phyloP scores from a whole-genome alignment of 352 stramenopile genomes.

The Globisporangium cystogenes region DNA sequence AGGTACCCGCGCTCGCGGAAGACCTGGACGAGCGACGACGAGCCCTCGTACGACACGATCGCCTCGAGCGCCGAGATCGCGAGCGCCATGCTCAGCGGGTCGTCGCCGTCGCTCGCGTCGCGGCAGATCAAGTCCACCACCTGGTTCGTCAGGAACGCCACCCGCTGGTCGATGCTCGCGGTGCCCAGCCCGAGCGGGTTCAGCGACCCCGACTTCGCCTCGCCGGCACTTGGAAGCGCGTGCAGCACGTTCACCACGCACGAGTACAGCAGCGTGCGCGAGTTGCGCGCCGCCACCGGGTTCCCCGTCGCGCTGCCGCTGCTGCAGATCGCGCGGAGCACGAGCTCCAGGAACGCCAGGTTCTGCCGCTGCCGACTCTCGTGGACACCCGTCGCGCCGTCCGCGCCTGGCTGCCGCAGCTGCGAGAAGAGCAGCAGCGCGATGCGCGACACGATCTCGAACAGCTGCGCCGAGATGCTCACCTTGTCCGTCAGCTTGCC shows the following conservation, averaged over 20 bases:
- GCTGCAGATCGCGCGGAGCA: slow-evolving; percentile 55
- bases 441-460: slow-evolving; percentile 71
- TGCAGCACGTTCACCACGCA: slow-evolving; percentile 71
- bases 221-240: slow-evolving; percentile 17
- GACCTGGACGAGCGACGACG: slow-evolving; percentile 39
- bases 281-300: slow-evolving; percentile 63
- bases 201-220: slow-evolving; percentile 4
- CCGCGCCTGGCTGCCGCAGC: slow-evolving; percentile 19
- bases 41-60: slow-evolving; percentile 46
- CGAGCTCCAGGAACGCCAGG: slow-evolving; percentile 46
- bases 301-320: slow-evolving; percentile 66
- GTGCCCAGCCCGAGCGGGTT: slow-evolving; percentile 7
- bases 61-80: slow-evolving; percentile 68
- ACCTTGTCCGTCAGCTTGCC: slow-evolving; percentile 53
- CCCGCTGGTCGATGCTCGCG: slow-evolving; percentile 6
- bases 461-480: slow-evolving; percentile 56
- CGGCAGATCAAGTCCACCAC: slow-evolving; percentile 67
- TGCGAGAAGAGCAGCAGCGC: slow-evolving; percentile 58
- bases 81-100: slow-evolving; percentile 77
- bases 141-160: slow-evolving; percentile 36
- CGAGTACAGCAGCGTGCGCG: slow-evolving; percentile 71
- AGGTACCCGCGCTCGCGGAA: slow-evolving; percentile 76
- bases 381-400: slow-evolving; percentile 4
- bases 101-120: slow-evolving; percentile 72
- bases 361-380: slow-evolving; percentile 30